Evolutionary conservation across 1,139 yeast species (phyloP).

Genomic region (Saccharomycopsis crataegensis): DNA sequence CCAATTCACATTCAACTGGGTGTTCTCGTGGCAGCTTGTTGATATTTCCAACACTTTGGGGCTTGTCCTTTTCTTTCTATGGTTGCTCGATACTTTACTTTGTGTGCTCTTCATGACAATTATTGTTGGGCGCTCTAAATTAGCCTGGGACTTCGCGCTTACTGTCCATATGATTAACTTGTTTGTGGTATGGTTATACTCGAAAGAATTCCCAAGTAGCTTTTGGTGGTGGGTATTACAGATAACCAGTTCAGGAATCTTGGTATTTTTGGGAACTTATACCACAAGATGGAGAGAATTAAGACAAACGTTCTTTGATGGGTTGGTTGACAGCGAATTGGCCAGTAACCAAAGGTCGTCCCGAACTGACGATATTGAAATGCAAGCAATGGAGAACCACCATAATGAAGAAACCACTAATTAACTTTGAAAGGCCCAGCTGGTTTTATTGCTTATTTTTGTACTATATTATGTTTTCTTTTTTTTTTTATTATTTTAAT

Average conservation of each 20-base stretch:
- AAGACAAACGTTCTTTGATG: constrained; percentile 81
- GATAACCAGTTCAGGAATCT: constrained; percentile 52
- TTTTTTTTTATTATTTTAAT: neutral
- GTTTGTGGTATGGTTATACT: constrained; percentile 57
- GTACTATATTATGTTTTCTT: neutral
- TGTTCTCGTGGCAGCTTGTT: constrained; percentile 78
- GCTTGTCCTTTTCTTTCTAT: constrained; percentile 57
- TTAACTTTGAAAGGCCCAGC: neutral
- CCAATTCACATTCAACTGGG: constrained; percentile 55
- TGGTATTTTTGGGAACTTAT: constrained; percentile 79
- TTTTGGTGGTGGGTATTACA: constrained; percentile 85
- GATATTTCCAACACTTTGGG: constrained; percentile 77
- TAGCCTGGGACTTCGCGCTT: constrained; percentile 93
- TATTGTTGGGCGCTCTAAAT: constrained; percentile 83
- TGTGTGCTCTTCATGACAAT: constrained; percentile 79
- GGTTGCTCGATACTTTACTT: constrained; percentile 73
- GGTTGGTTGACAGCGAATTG: constrained; percentile 47
- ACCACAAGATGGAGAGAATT: constrained; percentile 84
- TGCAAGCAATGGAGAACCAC: neutral
- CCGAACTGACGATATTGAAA: neutral
- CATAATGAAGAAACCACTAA: too few relatives aligned
- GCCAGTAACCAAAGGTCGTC: neutral
- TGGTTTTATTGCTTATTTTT: neutral
- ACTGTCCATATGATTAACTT: constrained; percentile 81
- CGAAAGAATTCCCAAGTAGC: constrained; percentile 60